Evolutionary conservation across 2,329 filamentous ascomycete genomes (phyloP), one percentile per base, ranked within the genome.

Genomic region (Blastomyces parvus): DNA sequence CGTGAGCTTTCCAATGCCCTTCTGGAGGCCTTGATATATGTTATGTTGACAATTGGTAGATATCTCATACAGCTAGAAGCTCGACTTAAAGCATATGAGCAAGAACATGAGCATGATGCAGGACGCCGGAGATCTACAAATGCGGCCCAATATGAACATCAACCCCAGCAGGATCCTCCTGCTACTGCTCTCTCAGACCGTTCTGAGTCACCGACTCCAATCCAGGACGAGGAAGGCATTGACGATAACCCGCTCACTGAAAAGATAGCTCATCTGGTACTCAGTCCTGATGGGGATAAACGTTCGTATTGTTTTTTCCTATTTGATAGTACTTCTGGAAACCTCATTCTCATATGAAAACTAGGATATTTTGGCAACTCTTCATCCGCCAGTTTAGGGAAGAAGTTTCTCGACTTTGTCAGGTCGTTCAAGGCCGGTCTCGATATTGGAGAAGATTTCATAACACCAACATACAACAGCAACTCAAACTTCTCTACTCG

Each of bases 291-390:
- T n/a, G 60, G 60, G 22, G 46, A 62, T 44, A 62, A 62, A 62
- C 25, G 60, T 62, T 42, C 19, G 59, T 56, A 19, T 36, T 44
- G 1, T 22, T 14, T 30, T 25, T 48, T 42, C 40, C 40, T 19
- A 17, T 42, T 42, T 42, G 19, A 14, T 19, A 0, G 6, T 36
- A 42, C 17, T 42, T 19, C 40, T 42, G 22, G 36, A 64, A 11
- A 30, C 19, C 40, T 48, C 59, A n/a, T 38, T 53, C 25, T 64
- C 60, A 44, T 19, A 42, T 57, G 27, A 62, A 60, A 30, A 30
- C 25, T 33, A 66, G 68, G 70, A 48, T 71, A 70, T 53, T 64
- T 71, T 7, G 69, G 69, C 17, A 67, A 67, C 40, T 70, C 68
- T 9, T 70, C 70, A 2, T 70, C 70, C 2, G 68, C 69, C 11